phyloP scores from a whole-genome alignment of 768 basidiomycete genomes.

The Cyclocybe cylindracea region DNA sequence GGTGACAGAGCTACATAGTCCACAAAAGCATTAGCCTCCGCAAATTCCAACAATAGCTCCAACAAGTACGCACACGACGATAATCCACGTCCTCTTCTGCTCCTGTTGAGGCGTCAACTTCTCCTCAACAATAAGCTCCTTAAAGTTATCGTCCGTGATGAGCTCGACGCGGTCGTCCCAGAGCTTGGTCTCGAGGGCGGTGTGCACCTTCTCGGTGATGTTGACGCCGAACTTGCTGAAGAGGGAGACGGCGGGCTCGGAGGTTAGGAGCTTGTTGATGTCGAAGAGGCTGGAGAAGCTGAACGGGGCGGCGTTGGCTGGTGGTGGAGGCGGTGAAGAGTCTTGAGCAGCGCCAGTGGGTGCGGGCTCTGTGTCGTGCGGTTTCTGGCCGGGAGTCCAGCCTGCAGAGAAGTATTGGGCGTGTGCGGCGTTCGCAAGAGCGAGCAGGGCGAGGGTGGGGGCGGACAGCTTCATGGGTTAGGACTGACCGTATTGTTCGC shows the following conservation, averaged over 20 bases:
- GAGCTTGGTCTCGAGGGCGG: conserved; percentile 29
- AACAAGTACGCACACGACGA: conserved; percentile 64
- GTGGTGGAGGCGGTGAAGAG: conserved; percentile 17
- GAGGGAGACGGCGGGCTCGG: conserved; percentile 53
- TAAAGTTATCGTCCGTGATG: conserved; percentile 82
- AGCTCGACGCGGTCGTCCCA: conserved; percentile 80
- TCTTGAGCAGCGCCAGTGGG: conserved; percentile 20
- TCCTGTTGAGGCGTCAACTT: conserved; percentile 63
- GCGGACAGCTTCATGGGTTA: conserved; percentile 52
- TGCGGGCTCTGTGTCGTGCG: conserved; percentile 25
- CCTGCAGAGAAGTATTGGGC: conserved; percentile 82
- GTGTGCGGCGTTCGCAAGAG: conserved; percentile 37
- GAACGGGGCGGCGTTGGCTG: conserved; percentile 23
- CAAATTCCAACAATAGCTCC: neutral
- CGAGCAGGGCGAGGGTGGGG: conserved; percentile 35
- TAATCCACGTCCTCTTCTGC: conserved; percentile 70
- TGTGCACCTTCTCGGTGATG: conserved; percentile 54
- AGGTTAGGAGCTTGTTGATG: conserved; percentile 46
- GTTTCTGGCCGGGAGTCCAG: conserved; percentile 77
- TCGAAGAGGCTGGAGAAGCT: conserved; percentile 35
- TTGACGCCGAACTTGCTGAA: conserved; percentile 69
- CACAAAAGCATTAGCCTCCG: conserved; percentile 1
- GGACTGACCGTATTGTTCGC: too few relatives aligned
- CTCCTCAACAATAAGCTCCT: conserved; percentile 73
- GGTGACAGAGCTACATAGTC: conserved; percentile 52